Base-by-base conservation (phyloP, 31 red algal species). In the Bonnemaisonia californica region DNA sequence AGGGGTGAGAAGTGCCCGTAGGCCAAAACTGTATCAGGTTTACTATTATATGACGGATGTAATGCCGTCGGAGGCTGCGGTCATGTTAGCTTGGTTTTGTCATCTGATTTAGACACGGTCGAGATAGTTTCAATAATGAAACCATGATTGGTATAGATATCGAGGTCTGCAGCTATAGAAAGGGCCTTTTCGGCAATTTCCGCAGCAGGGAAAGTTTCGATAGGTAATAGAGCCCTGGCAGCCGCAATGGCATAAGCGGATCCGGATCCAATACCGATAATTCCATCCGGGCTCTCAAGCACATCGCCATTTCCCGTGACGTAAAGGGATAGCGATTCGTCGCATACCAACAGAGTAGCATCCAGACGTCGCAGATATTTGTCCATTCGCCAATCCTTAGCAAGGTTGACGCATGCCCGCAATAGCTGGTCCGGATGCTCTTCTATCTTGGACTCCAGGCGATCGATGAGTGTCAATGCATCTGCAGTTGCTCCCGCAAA, bases 401-500 rank as follows among this genome's bases (percentile, higher is more conserved):
- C 95, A 9, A 97, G 69, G 63, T 65, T 77, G 40, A 97, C 95
- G 34, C 80, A 94, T 16, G 95, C 95, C 11, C 95, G 81, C 76
- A 97, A 76, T 38, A 97, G 61, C 71, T 97, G 95, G 29, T 87
- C 80, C 18, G 74, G 74, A 74, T 95, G 89, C n/a, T 79, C 93
- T 4, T 97, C 95, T 54, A 97, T 79, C 51, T 97, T 97, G 23
- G 58, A 40, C 62, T 97, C 95, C 7, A 97, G 72, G 19, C 91
- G 90, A 65, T 97, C 95, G 55, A 97, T 79, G 21, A 97, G 77
- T 8, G 91, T 94, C 23, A 97, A 47, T 2, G 91, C 95, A 62
- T 97, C 95, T 24, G 95, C 85, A 5, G 95, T 97, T 41, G 91
- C 82, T 28, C 95, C 95, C 29, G 95, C 89, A 64, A 97, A 97